Base-by-base conservation (phyloP, 2,329 filamentous ascomycete species). In the Ophiostoma sp. region DNA sequence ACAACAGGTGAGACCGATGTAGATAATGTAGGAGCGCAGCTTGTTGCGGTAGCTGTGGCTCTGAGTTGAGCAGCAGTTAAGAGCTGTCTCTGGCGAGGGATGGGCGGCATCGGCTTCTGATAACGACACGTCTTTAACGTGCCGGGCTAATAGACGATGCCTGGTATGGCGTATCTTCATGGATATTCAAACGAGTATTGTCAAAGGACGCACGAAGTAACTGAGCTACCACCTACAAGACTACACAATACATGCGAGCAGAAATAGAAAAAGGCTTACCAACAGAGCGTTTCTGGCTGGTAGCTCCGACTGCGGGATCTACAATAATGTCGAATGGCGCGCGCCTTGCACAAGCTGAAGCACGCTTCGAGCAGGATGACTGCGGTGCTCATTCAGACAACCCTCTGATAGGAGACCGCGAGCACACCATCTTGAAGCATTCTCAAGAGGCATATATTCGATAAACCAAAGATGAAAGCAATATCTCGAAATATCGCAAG, bases 231-330 rank as follows among this genome's bases (percentile, higher is more conserved):
- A 27, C 1, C 27, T 27, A 27, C 27, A 27, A 27, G 27, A 27
- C 27, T 27, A 27, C 27, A 27, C 3, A 55, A 55, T 8, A 55
- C 0, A 11, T 18, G 6, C 7, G 8, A 55, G 27, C 4, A 9
- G n/a, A 60, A 60, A 60, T 60, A 18, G 27, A 60, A 60, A 60
- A 60, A 60, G 18, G 11, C 6, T n/a, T n/a, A 27, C 27, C 1
- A 27, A 27, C 27, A 60, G 3, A 27, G 12, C 27, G 55, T 11
- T 45, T 27, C 38, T 60, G 55, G 27, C 27, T 58, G 47, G 11
- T 27, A 58, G 52, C 52, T 58, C 52, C 52, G 52, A 58, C 52
- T 36, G 52, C 52, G 52, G 52, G 52, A 58, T 38, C 55, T 36
- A 60, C 55, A 38, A 36, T 27, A 2, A 1, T 27, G 27, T 27